Conservation (phyloP, 208 protist genomes). For the Leishmania amazonensis region DNA sequence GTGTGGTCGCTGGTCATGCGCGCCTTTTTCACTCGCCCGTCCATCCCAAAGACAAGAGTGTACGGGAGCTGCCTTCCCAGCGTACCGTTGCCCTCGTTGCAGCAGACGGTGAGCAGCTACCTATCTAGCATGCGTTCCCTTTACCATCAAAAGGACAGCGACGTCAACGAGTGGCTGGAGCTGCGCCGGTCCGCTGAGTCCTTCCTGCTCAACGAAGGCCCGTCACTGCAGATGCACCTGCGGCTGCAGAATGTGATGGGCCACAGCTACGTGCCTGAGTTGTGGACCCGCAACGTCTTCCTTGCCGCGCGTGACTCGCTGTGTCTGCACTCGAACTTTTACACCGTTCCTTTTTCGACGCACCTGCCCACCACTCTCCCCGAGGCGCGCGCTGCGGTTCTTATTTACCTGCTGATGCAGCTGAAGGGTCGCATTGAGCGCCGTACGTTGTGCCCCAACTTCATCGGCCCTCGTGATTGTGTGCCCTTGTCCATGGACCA, state of each 20-base stretch:
- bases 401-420: slow-evolving; percentile 62
- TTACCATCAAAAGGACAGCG: slow-evolving; percentile 35
- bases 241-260: slow-evolving; percentile 66
- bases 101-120: slow-evolving; percentile 67
- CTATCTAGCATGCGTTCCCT: slow-evolving; percentile 63
- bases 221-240: slow-evolving; percentile 71
- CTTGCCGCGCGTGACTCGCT: slow-evolving; percentile 72
- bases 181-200: slow-evolving; percentile 43
- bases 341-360: slow-evolving; percentile 66
- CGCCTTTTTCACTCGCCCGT: slow-evolving; percentile 53
- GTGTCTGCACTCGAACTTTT: slow-evolving; percentile 92
- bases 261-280: slow-evolving; percentile 86
- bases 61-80: slow-evolving; percentile 77
- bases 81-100: slow-evolving; percentile 75
- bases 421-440: slow-evolving; percentile 71
- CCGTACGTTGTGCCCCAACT: slow-evolving; percentile 59
- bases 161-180: slow-evolving; percentile 48
- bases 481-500: slow-evolving; percentile 89
- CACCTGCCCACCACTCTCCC: slow-evolving; percentile 52
- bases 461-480: slow-evolving; percentile 44
- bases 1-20: slow-evolving; percentile 62
- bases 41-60: slow-evolving; percentile 52
- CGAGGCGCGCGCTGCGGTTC: slow-evolving; percentile 62
- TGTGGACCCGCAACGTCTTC: slow-evolving; percentile 91
- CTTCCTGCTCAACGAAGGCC: slow-evolving; percentile 81